Conservation (phyloP, 495 filamentous ascomycete genomes). For the Penicillium subrubescens region DNA sequence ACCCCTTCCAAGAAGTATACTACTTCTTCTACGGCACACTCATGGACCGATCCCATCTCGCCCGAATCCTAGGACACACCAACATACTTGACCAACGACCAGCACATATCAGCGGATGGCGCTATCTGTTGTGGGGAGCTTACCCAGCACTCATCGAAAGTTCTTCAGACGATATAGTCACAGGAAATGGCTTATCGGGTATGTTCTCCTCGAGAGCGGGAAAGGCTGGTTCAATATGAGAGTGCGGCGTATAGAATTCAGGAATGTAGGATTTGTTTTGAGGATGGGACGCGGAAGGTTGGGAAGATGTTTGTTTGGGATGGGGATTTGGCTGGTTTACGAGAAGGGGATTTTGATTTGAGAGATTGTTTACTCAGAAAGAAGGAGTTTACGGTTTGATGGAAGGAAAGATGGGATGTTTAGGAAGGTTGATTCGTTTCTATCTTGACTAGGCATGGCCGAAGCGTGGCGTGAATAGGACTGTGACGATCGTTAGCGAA, state of each 20-base stretch:
- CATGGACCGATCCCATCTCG: neutral
- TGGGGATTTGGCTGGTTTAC: neutral
- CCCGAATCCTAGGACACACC: neutral
- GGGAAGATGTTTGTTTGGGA: constrained; percentile 5
- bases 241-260: neutral
- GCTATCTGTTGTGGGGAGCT: neutral
- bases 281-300: neutral
- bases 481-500: constrained; percentile 7
- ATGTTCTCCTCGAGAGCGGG: neutral
- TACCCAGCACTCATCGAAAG: neutral
- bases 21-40: neutral
- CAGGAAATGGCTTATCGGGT: neutral
- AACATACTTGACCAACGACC: neutral
- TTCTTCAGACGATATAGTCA: neutral
- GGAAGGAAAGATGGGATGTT: neutral
- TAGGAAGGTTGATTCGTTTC: neutral
- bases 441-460: neutral
- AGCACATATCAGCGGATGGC: neutral
- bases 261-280: neutral
- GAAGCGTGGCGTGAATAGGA: neutral
- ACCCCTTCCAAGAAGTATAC: neutral
- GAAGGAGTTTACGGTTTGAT: neutral
- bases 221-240: neutral
- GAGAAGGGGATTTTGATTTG: neutral
- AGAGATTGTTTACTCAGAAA: neutral